Evolutionary conservation across 345 rosid genomes (phyloP), one percentile per base, ranked within the genome.

Genomic region (Clarkia xantiana): DNA sequence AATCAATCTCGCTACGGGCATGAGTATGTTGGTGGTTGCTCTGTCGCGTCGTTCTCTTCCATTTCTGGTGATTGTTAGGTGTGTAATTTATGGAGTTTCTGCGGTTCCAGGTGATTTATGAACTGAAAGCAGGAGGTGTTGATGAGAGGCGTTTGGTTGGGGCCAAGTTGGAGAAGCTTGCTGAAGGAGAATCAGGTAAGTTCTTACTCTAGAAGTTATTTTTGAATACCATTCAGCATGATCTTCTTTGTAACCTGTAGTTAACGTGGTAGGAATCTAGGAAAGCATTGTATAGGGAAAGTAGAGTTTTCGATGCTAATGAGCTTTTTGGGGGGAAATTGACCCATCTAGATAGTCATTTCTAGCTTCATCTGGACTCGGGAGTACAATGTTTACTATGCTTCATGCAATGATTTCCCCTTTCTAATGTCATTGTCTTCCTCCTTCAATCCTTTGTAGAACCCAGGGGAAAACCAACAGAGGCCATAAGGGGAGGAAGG

Each of bases 401-500:
- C 8, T 3, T 29, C 36, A 5, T 29, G 36, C 36, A 29, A 29
- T 10, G 36, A 29, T 29, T 29, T 29, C 0, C 36, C 36, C 36
- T 29, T 2, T 1, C 36, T 29, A 5, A 29, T 3, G 36, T 29
- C 36, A 29, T 29, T 29, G 36, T 4, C 18, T 11, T 40, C 29
- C 11, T 18, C 18, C 38, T 9, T 16, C 16, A 45, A 34, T 49
- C 15, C 14, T 14, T 53, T 18, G 55, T 69, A 86, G 98, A 80
- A 11, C 45, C 81, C 39, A 86, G 71, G 66, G 93, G 82, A 46
- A 91, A 91, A 49, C 81, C 96, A 14, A 84, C 87, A 0, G 96
- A 91, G 69, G 96, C 98, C 48, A 84, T 91, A 50, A 67, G 94
- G 47, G 98, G 96, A 60, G 96, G 98, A 59, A 86, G 97, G 97